These are phyloP conservation scores for Clitopilus passeckerianus DNA, from an alignment of 768 basidiomycete genomes.

Conservation along the genomic window DNA sequence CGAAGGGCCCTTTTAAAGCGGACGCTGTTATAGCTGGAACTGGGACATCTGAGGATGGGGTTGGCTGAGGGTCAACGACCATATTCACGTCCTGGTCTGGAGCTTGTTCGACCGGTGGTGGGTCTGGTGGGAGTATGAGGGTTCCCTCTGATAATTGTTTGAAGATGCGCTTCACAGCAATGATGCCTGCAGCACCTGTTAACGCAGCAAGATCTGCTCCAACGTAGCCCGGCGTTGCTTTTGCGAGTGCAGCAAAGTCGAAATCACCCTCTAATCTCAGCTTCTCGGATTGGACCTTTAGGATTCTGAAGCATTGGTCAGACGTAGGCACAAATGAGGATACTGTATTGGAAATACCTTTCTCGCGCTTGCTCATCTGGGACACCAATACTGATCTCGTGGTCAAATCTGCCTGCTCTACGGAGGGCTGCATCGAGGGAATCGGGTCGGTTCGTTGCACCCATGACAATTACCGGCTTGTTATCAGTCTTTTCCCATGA, in stretches of 20 bases:
- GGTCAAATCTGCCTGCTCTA: conserved; percentile 92
- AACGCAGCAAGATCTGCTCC: conserved; percentile 91
- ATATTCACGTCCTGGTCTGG: conserved; percentile 34
- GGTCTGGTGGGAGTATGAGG: conserved; percentile 44
- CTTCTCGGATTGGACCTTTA: conserved; percentile 80
- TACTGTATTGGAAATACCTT: conserved; percentile 50
- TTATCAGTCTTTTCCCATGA: conserved; percentile 94
- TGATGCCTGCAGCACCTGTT: conserved; percentile 90
- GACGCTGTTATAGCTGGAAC: conserved; percentile 5
- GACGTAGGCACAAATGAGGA: not conserved
- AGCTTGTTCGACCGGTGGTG: conserved; percentile 10
- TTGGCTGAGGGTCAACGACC: conserved; percentile 30
- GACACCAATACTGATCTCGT: conserved; percentile 97
- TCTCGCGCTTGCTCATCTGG: conserved; percentile 88
- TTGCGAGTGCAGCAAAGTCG: conserved; percentile 80
- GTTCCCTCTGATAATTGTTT: conserved; percentile 67
- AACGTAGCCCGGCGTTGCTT: conserved; percentile 94
- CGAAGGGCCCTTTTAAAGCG: conserved; percentile 6
- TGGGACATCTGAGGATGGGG: conserved; percentile 2
- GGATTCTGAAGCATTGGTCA: conserved; percentile 54
- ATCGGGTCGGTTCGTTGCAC: conserved; percentile 95
- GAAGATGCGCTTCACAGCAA: conserved; percentile 96
- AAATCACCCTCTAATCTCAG: conserved; percentile 85
- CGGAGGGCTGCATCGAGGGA: conserved; percentile 91
- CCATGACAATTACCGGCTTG: conserved; percentile 91